Conservation (phyloP, 2,329 filamentous ascomycete genomes). For the Monosporascus sp. region DNA sequence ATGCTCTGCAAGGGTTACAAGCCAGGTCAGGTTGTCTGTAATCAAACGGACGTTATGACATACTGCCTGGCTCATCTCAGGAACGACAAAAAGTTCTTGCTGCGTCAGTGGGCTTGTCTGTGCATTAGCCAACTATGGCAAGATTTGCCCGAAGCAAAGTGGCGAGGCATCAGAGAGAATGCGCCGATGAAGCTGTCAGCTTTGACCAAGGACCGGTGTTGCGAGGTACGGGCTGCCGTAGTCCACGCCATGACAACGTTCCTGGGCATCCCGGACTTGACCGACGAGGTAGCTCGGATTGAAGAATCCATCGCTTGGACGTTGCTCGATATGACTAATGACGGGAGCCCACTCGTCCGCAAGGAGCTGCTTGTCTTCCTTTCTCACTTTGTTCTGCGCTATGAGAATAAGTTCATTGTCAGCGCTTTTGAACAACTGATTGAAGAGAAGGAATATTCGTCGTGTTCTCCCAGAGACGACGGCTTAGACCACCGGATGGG, state of each 20-base stretch:
- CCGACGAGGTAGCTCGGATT: conserved; percentile 81
- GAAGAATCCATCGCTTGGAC: conserved; percentile 89
- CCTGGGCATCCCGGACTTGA: conserved; percentile 86
- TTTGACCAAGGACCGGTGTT: conserved; percentile 77
- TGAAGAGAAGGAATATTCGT: conserved; percentile 70
- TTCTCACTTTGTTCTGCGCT: conserved; percentile 83
- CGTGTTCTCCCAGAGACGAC: conserved; percentile 49
- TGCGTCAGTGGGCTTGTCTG: conserved; percentile 92
- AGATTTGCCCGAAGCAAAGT: conserved; percentile 87
- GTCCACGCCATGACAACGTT: conserved; percentile 91
- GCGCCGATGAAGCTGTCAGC: conserved; percentile 77
- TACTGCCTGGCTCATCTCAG: conserved; percentile 79
- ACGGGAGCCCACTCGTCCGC: conserved; percentile 89
- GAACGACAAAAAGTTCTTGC: conserved; percentile 79
- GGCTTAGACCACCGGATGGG: conserved; percentile 56
- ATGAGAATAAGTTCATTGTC: conserved; percentile 88
- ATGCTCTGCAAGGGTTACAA: conserved; percentile 96
- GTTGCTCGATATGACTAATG: conserved; percentile 84
- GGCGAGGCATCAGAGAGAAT: conserved; percentile 85
- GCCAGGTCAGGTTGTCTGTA: conserved; percentile 85
- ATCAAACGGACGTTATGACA: conserved; percentile 84
- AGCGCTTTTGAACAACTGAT: conserved; percentile 85
- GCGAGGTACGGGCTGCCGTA: conserved; percentile 90
- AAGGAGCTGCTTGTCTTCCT: conserved; percentile 92
- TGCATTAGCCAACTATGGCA: conserved; percentile 94